These are phyloP conservation scores for Sporodiniella umbellata DNA, from an alignment of 371 early-diverging fungal species.

Conservation along the genomic window DNA sequence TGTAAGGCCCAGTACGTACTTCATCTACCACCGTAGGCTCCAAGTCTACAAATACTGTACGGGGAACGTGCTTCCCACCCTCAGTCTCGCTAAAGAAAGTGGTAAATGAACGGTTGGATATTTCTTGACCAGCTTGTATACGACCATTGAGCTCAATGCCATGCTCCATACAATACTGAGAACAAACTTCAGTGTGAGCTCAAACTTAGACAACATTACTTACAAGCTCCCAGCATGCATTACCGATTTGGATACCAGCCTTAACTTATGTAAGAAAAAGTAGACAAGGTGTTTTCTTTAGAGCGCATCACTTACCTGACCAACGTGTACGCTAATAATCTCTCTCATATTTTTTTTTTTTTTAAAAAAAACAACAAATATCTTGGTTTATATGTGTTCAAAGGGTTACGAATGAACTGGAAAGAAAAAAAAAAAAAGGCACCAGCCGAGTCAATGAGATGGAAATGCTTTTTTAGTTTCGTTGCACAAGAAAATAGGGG, in stretches of 20 bases:
- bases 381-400: constrained; percentile 12
- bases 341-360: too few species aligned
- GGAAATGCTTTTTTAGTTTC: background rate
- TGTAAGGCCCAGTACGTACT: constrained; percentile 95
- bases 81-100: constrained; percentile 97
- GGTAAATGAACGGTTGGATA: constrained; percentile 43
- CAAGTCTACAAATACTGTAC: constrained; percentile 97
- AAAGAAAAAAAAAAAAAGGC: constrained; percentile 5
- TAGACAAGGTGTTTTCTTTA: too few species aligned
- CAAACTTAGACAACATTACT: too few species aligned
- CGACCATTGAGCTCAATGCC: constrained; percentile 97
- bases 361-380: too few species aligned
- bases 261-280: too few species aligned
- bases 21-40: constrained; percentile 98
- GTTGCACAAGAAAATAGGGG: too few species aligned
- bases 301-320: too few species aligned
- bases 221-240: constrained; percentile 99
- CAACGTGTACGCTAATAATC: constrained; percentile 96
- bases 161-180: constrained; percentile 99
- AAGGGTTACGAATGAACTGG: constrained; percentile 22
- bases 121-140: constrained; percentile 60
- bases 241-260: constrained; percentile 99
- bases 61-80: constrained; percentile 96
- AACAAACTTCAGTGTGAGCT: too few species aligned
- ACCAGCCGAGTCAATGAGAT: background rate